phyloP scores from a whole-genome alignment of 192 early-diverging fungal genomes.

The Coemansia sp. region DNA sequence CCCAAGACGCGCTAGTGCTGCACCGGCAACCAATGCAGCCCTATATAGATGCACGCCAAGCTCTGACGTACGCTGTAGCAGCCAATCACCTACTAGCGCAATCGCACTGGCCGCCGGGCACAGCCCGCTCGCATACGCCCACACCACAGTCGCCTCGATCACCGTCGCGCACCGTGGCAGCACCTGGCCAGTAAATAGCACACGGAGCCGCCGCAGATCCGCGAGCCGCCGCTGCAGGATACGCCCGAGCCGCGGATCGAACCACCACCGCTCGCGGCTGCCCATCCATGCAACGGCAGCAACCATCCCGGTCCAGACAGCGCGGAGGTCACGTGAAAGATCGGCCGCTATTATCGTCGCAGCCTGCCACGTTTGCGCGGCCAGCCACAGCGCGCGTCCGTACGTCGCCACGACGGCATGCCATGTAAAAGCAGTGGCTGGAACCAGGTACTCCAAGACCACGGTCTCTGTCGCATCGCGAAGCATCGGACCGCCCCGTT shows the following conservation, averaged over 20 bases:
- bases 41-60: not conserved
- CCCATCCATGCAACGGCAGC: not conserved
- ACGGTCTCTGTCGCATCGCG: slow-evolving; percentile 18
- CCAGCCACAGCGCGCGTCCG: slow-evolving; percentile 19
- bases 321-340: not conserved
- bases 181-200: not conserved
- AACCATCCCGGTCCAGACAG: slow-evolving; percentile 3
- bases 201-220: not conserved
- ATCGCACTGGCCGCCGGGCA: not conserved
- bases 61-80: not conserved
- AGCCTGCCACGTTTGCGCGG: slow-evolving; percentile 9
- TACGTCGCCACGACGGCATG: not conserved
- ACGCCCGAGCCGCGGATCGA: slow-evolving; percentile 1
- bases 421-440: not conserved
- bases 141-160: not conserved
- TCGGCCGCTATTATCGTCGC: slow-evolving; percentile 15
- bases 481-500: slow-evolving; percentile 17
- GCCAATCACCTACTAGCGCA: not conserved
- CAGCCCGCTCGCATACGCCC: not conserved
- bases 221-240: not conserved
- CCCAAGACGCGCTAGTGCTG: not conserved
- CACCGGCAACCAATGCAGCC: not conserved
- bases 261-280: slow-evolving; percentile 26
- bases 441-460: slow-evolving; percentile 23
- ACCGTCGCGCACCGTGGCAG: not conserved